Percentiles rank a stretch among this genome's conserved stretches.
These are phyloP conservation scores for Citrullus mucosospermus DNA, from an alignment of 306 rosid genomes.

Conservation along the genomic window DNA sequence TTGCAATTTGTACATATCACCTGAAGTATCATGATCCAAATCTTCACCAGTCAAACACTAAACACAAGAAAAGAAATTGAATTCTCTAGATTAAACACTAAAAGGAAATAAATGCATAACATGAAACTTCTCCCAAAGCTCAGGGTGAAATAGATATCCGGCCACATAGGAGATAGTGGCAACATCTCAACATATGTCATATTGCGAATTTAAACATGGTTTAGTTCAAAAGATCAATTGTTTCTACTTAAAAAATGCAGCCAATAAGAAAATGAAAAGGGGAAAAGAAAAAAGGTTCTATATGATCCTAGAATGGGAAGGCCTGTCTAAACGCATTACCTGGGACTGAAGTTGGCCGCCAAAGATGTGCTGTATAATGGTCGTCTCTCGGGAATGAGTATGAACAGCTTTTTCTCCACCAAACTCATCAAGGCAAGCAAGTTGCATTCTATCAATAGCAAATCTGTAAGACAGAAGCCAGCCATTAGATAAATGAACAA, in stretches of 20 bases:
- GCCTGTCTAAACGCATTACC: conserved; percentile 23
- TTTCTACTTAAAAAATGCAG: neutral
- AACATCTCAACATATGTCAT: neutral
- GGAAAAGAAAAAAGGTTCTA: neutral
- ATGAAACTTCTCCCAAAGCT: neutral
- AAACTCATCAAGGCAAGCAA: conserved; percentile 84
- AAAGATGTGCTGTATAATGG: conserved; percentile 84
- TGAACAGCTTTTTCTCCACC: conserved; percentile 85
- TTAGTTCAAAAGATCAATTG: neutral
- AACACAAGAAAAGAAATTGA: conserved; percentile 8
- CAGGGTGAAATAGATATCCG: neutral
- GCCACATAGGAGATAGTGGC: neutral
- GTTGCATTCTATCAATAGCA: conserved; percentile 91
- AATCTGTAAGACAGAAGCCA: conserved; percentile 30
- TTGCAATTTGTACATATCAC: conserved; percentile 76
- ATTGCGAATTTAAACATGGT: neutral
- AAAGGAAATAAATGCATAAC: neutral
- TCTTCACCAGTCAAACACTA: neutral
- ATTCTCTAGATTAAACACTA: neutral
- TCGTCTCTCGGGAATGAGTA: conserved; percentile 65
- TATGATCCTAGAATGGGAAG: neutral
- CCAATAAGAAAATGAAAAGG: neutral
- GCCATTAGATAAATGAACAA: neutral
- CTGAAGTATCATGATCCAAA: conserved; percentile 22
- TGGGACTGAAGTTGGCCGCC: conserved; percentile 93